These are phyloP conservation scores for Trichoderma atrobrunneum DNA, from an alignment of 2,329 filamentous ascomycete species.

Conservation along the genomic window DNA sequence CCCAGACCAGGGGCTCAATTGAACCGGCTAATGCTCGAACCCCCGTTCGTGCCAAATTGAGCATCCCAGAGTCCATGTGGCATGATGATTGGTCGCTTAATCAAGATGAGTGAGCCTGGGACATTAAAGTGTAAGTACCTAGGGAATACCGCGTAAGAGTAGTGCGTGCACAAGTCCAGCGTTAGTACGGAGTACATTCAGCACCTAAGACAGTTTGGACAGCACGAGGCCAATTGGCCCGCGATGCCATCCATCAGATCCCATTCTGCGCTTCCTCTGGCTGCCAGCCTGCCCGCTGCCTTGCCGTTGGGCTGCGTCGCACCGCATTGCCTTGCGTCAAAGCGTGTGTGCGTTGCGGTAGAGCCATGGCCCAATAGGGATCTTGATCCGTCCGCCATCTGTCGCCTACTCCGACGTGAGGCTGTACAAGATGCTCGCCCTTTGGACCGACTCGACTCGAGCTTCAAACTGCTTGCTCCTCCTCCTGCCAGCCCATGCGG, in stretches of 20 bases:
- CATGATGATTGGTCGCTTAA: slow-evolving; percentile 13
- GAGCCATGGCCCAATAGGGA: neutral
- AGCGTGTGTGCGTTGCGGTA: neutral
- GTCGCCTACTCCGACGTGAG: slow-evolving; percentile 4
- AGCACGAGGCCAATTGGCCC: neutral
- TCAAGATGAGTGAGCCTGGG: neutral
- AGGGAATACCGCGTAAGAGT: neutral
- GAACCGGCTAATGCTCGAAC: slow-evolving; percentile 10
- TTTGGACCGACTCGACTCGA: neutral
- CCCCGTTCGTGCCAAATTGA: slow-evolving; percentile 16
- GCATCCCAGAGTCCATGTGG: slow-evolving; percentile 16
- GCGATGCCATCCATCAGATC: neutral
- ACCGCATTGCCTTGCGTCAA: neutral
- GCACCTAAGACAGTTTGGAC: no score
- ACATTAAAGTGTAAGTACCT: slow-evolving; percentile 11
- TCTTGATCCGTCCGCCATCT: neutral
- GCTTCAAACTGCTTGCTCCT: neutral
- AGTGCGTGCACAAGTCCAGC: slow-evolving; percentile 1
- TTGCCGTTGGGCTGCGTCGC: neutral
- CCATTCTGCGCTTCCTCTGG: neutral
- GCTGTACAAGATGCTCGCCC: neutral
- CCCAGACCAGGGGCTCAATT: slow-evolving; percentile 5
- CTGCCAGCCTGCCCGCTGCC: neutral
- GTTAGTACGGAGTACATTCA: neutral
- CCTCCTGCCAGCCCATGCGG: neutral